phyloP scores from a whole-genome alignment of 108 stramenopile species.

The Aurantiochytrium sp. region DNA sequence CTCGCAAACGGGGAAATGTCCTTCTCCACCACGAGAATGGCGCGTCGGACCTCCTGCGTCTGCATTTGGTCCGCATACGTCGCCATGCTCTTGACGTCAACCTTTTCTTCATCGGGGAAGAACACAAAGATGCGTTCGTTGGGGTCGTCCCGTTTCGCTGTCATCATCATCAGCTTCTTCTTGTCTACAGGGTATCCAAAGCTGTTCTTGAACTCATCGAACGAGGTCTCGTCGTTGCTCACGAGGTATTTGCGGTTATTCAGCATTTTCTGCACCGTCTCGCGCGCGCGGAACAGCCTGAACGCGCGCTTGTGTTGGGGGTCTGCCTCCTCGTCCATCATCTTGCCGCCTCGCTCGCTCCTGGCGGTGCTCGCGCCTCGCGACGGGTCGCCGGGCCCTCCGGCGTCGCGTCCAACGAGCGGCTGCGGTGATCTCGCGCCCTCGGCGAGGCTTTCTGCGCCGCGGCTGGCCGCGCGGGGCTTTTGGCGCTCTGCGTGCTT shows the following conservation, averaged over 20 bases:
- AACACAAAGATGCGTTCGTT: constrained; percentile 66
- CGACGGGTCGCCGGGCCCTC: no score
- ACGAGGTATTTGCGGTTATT: constrained; percentile 81
- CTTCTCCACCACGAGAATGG: constrained; percentile 75
- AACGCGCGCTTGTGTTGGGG: neutral
- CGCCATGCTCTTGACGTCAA: constrained; percentile 84
- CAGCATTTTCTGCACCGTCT: constrained; percentile 77
- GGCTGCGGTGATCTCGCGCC: no score
- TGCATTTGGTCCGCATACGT: constrained; percentile 79
- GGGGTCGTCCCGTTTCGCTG: constrained; percentile 54
- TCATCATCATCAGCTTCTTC: constrained; percentile 71
- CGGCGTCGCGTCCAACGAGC: no score
- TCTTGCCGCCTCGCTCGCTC: neutral
- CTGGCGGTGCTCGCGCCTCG: no score
- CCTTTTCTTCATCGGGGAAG: constrained; percentile 89
- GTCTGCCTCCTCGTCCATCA: neutral
- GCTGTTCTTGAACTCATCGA: constrained; percentile 55
- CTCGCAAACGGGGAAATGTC: constrained; percentile 89
- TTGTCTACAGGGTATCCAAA: constrained; percentile 74
- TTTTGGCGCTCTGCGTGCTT: no score
- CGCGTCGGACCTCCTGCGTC: constrained; percentile 58
- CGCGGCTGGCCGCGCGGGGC: no score
- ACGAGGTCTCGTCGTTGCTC: constrained; percentile 73
- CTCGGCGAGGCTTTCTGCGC: no score
- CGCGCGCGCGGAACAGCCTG: constrained; percentile 76